phyloP scores from a whole-genome alignment of 192 early-diverging fungal species.

The Coemansia sp. region DNA sequence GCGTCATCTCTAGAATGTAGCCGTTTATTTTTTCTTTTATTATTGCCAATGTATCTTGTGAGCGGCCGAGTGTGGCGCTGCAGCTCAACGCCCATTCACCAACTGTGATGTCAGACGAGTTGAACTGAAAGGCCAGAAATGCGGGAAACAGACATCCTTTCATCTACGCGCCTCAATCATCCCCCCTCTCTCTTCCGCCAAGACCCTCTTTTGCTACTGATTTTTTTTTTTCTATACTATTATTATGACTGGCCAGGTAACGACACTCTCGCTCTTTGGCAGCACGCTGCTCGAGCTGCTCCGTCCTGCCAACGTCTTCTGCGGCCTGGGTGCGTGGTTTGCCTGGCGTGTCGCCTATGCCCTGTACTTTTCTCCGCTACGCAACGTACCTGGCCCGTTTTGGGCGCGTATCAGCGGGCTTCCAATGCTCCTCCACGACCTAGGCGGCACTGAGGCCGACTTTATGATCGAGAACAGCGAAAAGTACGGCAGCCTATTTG shows the following conservation, averaged over 20 bases:
- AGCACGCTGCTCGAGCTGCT: conserved; percentile 14
- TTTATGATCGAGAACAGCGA: conserved; percentile 30
- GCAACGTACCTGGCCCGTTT: conserved; percentile 43
- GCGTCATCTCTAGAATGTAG: conserved; percentile 74
- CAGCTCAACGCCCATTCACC: not conserved
- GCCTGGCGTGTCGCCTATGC: conserved; percentile 32
- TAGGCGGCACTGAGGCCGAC: conserved; percentile 38
- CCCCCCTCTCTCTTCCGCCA: not conserved
- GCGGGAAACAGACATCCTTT: not conserved
- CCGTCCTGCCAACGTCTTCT: conserved; percentile 22
- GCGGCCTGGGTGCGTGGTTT: conserved; percentile 29
- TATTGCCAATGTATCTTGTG: not conserved
- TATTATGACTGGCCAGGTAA: conserved; percentile 21
- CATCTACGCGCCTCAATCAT: not conserved
- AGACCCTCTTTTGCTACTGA: not conserved
- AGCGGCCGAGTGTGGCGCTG: not conserved
- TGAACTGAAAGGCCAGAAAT: not conserved
- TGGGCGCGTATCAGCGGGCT: conserved; percentile 43
- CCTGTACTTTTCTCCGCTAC: conserved; percentile 39
- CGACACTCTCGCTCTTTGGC: not conserved
- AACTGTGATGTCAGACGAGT: not conserved
- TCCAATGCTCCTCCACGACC: conserved; percentile 30
- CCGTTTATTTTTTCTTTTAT: not conserved
- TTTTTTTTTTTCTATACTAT: not conserved
- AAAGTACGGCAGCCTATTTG: conserved; percentile 48